Conservation (phyloP, 139 green algal species). For the Pleodorina starrii region DNA sequence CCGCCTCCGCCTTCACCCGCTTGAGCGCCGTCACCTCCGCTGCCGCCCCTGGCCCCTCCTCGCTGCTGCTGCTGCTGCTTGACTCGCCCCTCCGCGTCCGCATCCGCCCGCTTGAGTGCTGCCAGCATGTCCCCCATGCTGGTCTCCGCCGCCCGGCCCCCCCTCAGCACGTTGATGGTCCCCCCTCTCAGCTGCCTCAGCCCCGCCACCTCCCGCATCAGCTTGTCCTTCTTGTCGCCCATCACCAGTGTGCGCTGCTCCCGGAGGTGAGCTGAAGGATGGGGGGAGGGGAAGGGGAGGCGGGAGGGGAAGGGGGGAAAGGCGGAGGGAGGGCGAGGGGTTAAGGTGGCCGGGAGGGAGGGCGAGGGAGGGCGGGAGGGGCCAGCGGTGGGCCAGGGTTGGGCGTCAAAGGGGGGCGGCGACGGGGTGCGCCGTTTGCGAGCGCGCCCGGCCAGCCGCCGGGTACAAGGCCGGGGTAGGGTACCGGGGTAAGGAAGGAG, state of each 20-base stretch:
- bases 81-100: too few species aligned
- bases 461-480: too few species aligned
- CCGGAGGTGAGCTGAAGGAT: constrained; percentile 36
- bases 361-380: too few species aligned
- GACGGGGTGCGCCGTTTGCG: too few species aligned
- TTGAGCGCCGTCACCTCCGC: not conserved
- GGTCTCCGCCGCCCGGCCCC: not conserved
- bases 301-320: not conserved
- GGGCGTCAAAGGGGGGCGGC: too few species aligned
- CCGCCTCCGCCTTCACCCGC: not conserved
- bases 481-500: too few species aligned
- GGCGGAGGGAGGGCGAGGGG: not conserved
- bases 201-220: constrained; percentile 31
- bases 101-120: constrained; percentile 41
- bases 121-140: constrained; percentile 41
- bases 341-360: too few species aligned
- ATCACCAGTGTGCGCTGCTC: constrained; percentile 51
- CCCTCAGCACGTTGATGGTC: constrained; percentile 40
- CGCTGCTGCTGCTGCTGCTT: not conserved
- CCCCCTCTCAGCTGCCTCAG: constrained; percentile 27
- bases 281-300: not conserved
- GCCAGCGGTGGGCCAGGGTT: too few species aligned
- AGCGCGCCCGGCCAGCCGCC: too few species aligned
- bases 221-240: constrained; percentile 44
- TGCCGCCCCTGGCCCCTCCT: not conserved